These are phyloP conservation scores for Saturnispora zaruensis DNA, from an alignment of 805 yeast species.

Conservation along the genomic window DNA sequence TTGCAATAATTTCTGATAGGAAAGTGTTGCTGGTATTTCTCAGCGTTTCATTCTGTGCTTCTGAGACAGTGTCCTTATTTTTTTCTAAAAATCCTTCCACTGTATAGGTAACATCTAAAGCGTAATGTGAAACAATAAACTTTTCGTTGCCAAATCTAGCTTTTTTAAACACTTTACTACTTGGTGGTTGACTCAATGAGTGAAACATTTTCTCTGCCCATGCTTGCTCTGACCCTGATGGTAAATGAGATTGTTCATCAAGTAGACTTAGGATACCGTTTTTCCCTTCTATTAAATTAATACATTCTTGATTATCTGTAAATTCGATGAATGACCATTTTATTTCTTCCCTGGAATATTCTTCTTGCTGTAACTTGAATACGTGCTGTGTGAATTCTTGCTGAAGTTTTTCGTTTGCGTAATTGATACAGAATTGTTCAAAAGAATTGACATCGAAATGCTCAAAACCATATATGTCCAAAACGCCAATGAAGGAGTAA, in stretches of 20 bases:
- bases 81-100: slow-evolving; percentile 92
- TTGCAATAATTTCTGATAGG: slow-evolving; percentile 53
- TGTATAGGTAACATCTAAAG: slow-evolving; percentile 87
- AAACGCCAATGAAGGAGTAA: slow-evolving; percentile 81
- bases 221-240: slow-evolving; percentile 85
- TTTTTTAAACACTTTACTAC: slow-evolving; percentile 74
- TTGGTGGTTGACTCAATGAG: slow-evolving; percentile 69
- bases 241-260: slow-evolving; percentile 93
- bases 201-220: slow-evolving; percentile 90
- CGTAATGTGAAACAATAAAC: slow-evolving; percentile 87
- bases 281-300: slow-evolving; percentile 78
- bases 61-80: slow-evolving; percentile 95
- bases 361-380: slow-evolving; percentile 94
- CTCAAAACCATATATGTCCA: slow-evolving; percentile 96
- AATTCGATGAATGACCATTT: slow-evolving; percentile 97
- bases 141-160: slow-evolving; percentile 91
- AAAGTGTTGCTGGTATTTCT: slow-evolving; percentile 61
- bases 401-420: slow-evolving; percentile 93
- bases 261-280: slow-evolving; percentile 79
- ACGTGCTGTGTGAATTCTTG: slow-evolving; percentile 97
- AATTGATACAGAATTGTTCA: slow-evolving; percentile 95
- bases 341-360: slow-evolving; percentile 81
- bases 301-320: slow-evolving; percentile 95
- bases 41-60: slow-evolving; percentile 82
- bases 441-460: slow-evolving; percentile 90